Evolutionary conservation across 2,329 filamentous ascomycete genomes (phyloP), one percentile per base, ranked within the genome.

Genomic region (Macrophomina phaseolina): DNA sequence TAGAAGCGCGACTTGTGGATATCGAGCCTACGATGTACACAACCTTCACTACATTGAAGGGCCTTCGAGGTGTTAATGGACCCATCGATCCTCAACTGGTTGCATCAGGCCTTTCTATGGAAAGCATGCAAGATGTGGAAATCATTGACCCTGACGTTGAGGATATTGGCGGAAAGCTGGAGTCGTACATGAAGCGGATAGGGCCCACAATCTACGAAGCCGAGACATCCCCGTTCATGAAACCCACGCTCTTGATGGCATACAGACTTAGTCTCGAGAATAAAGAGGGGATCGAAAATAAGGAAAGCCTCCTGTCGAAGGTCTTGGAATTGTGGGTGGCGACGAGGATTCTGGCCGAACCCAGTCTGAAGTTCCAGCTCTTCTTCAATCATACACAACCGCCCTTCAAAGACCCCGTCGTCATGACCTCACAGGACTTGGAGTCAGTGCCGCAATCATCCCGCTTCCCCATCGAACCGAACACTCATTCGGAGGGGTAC

Each of bases 251-350:
- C 45, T 68, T 74, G 16, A 73, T 71, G 18, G 79, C 79, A 23
- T 69, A 76, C 16, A 70, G 68, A 16, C 68, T 80, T 40, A 73
- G 67, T 40, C 71, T 74, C 5, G 69, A 73, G 6, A 79, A 76
- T 64, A 71, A 75, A 32, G 66, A 63, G 28, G 52, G 66, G 38
- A 40, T 68, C 40, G 42, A 16, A 45, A 67, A 23, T 40, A 69
- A 55, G 73, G 82, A 85, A 70, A 74, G 76, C 16, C 76, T 87
- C 9, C 75, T 88, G 12, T 76, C 81, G 18, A 82, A 84, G 51
- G 81, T 81, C 2, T 74, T 87, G 55, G 84, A 88, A 69, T 77
- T 89, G 4, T 88, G 86, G 85, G 80, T 84, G 36, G 81, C 82
- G 14, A 88, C 86, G 7, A 80, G 82, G 46, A 80, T 88, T 53